Percentiles rank a stretch among this genome's conserved stretches.
Conservation (phyloP, 495 filamentous ascomycete species). For the Neurospora sp. region DNA sequence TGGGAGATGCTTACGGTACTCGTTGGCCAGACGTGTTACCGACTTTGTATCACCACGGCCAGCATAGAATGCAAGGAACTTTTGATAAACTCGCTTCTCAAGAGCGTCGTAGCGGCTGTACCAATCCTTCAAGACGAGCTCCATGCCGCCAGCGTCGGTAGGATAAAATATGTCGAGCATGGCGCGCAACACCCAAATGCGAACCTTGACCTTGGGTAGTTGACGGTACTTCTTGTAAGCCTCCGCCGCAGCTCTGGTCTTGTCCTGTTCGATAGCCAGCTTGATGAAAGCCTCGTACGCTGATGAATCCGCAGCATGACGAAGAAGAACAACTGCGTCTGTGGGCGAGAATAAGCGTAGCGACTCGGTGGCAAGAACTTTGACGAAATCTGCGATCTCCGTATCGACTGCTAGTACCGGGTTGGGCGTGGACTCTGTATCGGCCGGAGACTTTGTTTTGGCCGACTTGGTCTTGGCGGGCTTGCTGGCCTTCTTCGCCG, state of each 20-base stretch:
- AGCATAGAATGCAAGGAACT: constrained; percentile 43
- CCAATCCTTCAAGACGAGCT: constrained; percentile 47
- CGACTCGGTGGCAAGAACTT: constrained; percentile 8
- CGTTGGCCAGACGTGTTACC: constrained; percentile 46
- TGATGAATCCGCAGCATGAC: constrained; percentile 12
- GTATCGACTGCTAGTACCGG: not conserved
- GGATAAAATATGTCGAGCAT: constrained; percentile 27
- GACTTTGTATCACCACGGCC: constrained; percentile 39
- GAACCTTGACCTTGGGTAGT: constrained; percentile 11
- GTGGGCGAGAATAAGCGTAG: constrained; percentile 6
- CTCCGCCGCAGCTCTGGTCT: constrained; percentile 14
- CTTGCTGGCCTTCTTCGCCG: not conserved
- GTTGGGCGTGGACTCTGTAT: not conserved
- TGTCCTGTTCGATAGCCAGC: constrained; percentile 4
- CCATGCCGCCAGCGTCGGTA: constrained; percentile 31
- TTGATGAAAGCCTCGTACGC: constrained; percentile 23
- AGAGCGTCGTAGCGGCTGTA: constrained; percentile 27
- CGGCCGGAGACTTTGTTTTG: not conserved
- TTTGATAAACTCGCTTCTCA: constrained; percentile 33
- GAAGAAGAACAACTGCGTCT: constrained; percentile 17
- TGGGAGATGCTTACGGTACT: constrained; percentile 28
- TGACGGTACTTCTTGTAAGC: constrained; percentile 28
- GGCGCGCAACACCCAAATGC: constrained; percentile 3
- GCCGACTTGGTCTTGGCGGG: not conserved
- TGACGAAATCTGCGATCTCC: constrained; percentile 5